phyloP scores from a whole-genome alignment of 345 rosid species.

The Aquilaria yunnanensis region DNA sequence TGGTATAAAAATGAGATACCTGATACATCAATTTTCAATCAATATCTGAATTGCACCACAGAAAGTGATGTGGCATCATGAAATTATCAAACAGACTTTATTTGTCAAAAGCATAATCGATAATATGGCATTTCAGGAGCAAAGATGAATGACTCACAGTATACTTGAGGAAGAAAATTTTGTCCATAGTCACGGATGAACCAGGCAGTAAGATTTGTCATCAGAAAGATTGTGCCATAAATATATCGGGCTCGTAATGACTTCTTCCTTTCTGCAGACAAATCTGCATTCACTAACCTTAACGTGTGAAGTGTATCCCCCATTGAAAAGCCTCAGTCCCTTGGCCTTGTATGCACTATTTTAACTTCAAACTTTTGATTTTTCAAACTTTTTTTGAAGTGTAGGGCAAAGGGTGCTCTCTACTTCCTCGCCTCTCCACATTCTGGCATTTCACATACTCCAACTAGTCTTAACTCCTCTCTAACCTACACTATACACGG shows the following conservation, averaged over 20 bases:
- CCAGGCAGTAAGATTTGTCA: conserved; percentile 72
- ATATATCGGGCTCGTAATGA: conserved; percentile 57
- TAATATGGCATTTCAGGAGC: background rate
- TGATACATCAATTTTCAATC: background rate
- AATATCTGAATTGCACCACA: background rate
- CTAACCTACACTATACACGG: too few species aligned
- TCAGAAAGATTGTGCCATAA: conserved; percentile 65
- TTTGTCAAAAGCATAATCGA: background rate
- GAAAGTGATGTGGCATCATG: background rate
- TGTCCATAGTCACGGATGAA: conserved; percentile 83
- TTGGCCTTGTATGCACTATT: conserved; percentile 15
- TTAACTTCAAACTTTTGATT: conserved; percentile 3
- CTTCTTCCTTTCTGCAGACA: conserved; percentile 34
- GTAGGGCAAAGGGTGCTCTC: too few species aligned
- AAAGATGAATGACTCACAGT: conserved; percentile 34
- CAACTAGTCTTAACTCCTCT: too few species aligned
- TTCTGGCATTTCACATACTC: too few species aligned
- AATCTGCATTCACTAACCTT: conserved; percentile 23
- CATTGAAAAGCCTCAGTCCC: conserved; percentile 26
- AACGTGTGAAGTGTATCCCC: conserved; percentile 15
- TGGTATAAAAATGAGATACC: background rate
- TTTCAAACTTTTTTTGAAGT: too few species aligned
- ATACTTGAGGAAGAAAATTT: conserved; percentile 35
- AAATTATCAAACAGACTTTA: background rate
- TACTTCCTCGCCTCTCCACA: too few species aligned